These are phyloP conservation scores for Cyberlindnera euphorbiae DNA, from an alignment of 805 yeast genomes.

Conservation along the genomic window DNA sequence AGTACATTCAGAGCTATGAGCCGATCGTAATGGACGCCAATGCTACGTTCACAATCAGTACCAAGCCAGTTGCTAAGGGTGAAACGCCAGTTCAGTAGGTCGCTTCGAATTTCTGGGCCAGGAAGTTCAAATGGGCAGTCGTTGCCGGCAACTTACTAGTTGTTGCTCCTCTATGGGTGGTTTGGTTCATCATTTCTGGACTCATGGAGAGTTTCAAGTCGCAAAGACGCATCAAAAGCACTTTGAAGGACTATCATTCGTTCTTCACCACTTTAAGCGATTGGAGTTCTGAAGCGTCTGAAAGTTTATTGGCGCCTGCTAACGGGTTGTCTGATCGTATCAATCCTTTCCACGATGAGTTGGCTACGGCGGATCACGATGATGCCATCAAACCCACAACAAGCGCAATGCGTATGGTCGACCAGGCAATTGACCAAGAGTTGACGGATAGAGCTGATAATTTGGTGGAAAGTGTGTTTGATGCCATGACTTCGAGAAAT, in stretches of 20 bases:
- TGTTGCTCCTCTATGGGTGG: constrained; percentile 58
- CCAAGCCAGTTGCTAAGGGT: constrained; percentile 16
- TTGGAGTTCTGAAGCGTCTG: constrained; percentile 9
- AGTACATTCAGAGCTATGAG: constrained; percentile 46
- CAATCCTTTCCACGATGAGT: no score
- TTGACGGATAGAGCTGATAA: constrained; percentile 59
- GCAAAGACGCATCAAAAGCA: constrained; percentile 31
- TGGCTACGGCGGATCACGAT: no score
- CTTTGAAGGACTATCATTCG: constrained; percentile 25
- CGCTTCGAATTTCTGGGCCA: constrained; percentile 28
- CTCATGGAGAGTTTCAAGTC: constrained; percentile 37
- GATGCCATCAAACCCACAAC: constrained; percentile 13
- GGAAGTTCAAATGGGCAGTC: constrained; percentile 45
- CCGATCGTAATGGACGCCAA: constrained; percentile 53
- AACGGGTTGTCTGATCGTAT: background rate
- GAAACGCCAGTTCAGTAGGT: constrained; percentile 3
- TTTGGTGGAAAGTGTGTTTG: constrained; percentile 59
- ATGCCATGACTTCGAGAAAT: constrained; percentile 44
- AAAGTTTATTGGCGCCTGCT: no score
- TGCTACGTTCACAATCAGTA: constrained; percentile 34
- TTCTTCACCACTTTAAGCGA: constrained; percentile 21
- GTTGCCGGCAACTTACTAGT: constrained; percentile 42
- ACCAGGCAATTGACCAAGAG: constrained; percentile 33
- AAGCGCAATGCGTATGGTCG: constrained; percentile 20
- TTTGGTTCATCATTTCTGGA: constrained; percentile 49